A percentile compares a stretch with the other conserved stretches of the same genome.
These are phyloP conservation scores for Nakataea oryzae DNA, from an alignment of 2,329 filamentous ascomycete species.

Conservation along the genomic window DNA sequence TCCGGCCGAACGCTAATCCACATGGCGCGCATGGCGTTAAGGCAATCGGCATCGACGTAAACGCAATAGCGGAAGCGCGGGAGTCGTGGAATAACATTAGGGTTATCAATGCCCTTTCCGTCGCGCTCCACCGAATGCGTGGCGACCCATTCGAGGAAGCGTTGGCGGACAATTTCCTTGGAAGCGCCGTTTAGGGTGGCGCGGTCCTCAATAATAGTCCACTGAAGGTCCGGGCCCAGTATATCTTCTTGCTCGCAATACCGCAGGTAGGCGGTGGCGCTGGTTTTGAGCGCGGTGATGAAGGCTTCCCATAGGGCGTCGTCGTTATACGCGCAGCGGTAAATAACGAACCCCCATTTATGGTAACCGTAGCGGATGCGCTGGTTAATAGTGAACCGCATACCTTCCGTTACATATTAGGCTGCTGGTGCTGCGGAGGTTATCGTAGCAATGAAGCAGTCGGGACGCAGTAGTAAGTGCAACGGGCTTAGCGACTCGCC, in stretches of 20 bases:
- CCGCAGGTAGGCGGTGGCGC: neutral
- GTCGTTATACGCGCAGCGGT: neutral
- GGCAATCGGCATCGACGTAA: neutral
- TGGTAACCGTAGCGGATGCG: neutral
- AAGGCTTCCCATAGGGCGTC: neutral
- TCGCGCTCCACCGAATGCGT: neutral
- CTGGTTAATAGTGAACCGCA: too few species aligned
- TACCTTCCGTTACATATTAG: too few species aligned
- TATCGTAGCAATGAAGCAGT: too few species aligned
- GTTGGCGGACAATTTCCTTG: neutral
- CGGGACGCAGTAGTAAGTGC: too few species aligned
- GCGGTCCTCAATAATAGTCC: neutral
- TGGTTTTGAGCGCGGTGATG: neutral
- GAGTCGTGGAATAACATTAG: neutral
- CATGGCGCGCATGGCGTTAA: neutral
- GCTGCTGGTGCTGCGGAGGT: too few species aligned
- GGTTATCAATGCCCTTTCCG: neutral
- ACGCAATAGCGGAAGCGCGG: constrained; percentile 1
- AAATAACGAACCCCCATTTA: constrained; percentile 2
- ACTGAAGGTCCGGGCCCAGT: neutral
- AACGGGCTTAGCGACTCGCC: too few species aligned
- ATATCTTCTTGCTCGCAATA: neutral
- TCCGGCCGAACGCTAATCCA: neutral
- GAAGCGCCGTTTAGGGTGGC: neutral
- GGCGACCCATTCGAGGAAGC: neutral